Evolutionary conservation across 2,329 filamentous ascomycete species (phyloP).

Genomic region (Penicillium sp.): DNA sequence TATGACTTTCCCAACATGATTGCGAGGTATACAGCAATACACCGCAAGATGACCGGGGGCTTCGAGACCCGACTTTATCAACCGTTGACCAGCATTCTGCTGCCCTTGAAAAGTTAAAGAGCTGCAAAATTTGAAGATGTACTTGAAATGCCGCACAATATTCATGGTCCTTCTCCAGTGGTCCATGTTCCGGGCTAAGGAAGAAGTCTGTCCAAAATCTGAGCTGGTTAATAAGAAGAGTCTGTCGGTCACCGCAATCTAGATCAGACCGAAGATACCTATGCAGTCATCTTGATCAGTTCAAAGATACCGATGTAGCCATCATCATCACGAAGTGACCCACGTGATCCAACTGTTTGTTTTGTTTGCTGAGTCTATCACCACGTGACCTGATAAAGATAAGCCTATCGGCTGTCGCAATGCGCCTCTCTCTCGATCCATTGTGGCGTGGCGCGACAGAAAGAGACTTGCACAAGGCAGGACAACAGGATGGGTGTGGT

Average conservation of each 20-base stretch:
- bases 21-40: slow-evolving; percentile 3
- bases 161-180: no score
- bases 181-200: no score
- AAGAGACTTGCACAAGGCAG: not conserved
- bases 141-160: not conserved
- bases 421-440: slow-evolving; percentile 1
- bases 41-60: not conserved
- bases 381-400: slow-evolving; percentile 8
- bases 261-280: no score
- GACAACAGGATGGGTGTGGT: slow-evolving; percentile 14
- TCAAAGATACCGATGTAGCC: no score
- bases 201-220: no score
- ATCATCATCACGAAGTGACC: no score
- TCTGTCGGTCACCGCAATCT: no score
- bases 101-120: not conserved
- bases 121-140: not conserved
- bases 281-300: no score
- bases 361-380: not conserved
- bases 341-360: not conserved
- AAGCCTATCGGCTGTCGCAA: slow-evolving; percentile 2
- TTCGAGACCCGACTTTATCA: not conserved
- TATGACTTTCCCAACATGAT: not conserved
- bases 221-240: no score
- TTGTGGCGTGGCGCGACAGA: not conserved
- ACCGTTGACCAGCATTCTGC: not conserved